phyloP scores from a whole-genome alignment of 352 stramenopile species.

The Phytophthora fragariaefolia region DNA sequence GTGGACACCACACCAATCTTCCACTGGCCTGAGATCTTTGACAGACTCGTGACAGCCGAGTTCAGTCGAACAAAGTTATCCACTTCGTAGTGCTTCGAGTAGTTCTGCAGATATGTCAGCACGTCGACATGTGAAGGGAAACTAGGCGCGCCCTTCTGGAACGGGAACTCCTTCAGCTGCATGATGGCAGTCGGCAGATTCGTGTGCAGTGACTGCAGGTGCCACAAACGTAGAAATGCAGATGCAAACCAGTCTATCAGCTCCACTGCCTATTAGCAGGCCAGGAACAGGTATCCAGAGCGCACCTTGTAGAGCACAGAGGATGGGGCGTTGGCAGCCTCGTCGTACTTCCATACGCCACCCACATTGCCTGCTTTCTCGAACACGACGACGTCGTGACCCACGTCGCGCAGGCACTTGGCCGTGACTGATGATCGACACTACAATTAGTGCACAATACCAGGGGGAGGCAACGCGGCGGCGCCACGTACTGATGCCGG shows the following conservation, averaged over 20 bases:
- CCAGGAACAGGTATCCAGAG: too few species aligned
- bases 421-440: slow-evolving; percentile 57
- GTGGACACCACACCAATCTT: slow-evolving; percentile 46
- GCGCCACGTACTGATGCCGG: slow-evolving; percentile 70
- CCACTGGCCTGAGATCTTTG: slow-evolving; percentile 47
- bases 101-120: slow-evolving; percentile 74
- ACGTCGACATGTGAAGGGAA: slow-evolving; percentile 74
- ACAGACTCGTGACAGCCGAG: slow-evolving; percentile 56
- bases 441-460: neutral
- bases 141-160: slow-evolving; percentile 54
- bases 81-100: slow-evolving; percentile 62
- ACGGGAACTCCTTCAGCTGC: slow-evolving; percentile 76
- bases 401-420: slow-evolving; percentile 68
- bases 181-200: slow-evolving; percentile 84
- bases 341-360: slow-evolving; percentile 84
- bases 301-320: slow-evolving; percentile 73
- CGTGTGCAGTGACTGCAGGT: slow-evolving; percentile 69
- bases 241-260: neutral
- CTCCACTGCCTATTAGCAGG: neutral
- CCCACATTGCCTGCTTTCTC: slow-evolving; percentile 69
- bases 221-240: neutral
- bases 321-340: slow-evolving; percentile 45
- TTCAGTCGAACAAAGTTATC: slow-evolving; percentile 56
- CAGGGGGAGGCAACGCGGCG: neutral
- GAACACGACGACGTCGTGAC: slow-evolving; percentile 76